Conservation (phyloP, 2,329 filamentous ascomycete genomes). For the Trichophyton simii region DNA sequence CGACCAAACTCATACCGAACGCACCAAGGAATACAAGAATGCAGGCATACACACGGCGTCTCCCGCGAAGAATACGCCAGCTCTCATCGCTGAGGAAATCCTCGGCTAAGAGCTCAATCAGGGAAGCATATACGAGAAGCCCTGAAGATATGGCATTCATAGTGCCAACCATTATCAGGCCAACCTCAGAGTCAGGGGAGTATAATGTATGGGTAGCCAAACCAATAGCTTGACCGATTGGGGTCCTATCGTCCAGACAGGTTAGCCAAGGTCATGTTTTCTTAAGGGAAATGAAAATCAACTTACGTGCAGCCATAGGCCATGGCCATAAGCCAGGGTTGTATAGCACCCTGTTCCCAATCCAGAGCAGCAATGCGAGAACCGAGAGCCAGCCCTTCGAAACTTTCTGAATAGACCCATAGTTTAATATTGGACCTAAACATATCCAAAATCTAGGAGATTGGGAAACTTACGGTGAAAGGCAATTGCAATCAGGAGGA, state of each 20-base stretch:
- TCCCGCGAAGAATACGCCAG: conserved; percentile 53
- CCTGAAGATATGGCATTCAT: conserved; percentile 78
- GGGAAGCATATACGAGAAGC: conserved; percentile 59
- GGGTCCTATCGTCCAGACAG: conserved; percentile 44
- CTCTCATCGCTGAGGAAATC: conserved; percentile 68
- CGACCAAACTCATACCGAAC: conserved; percentile 57
- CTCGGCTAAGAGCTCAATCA: conserved; percentile 66
- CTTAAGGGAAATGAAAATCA: no score
- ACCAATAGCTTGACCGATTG: conserved; percentile 65
- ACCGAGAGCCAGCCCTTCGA: conserved; percentile 25
- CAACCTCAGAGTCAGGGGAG: conserved; percentile 58
- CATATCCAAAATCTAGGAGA: not conserved
- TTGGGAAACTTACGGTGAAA: conserved; percentile 24
- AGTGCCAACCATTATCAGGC: conserved; percentile 62
- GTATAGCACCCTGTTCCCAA: conserved; percentile 20
- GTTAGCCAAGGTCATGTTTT: not conserved
- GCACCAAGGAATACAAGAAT: conserved; percentile 52
- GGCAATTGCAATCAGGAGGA: conserved; percentile 25
- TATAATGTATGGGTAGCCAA: conserved; percentile 63
- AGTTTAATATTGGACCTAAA: conserved; percentile 5
- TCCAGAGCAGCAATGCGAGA: conserved; percentile 23
- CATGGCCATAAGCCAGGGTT: conserved; percentile 60
- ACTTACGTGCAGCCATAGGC: conserved; percentile 50
- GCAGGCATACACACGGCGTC: conserved; percentile 50
- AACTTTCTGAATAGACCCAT: conserved; percentile 19